These are phyloP conservation scores for Darksidea phi DNA, from an alignment of 495 filamentous ascomycete genomes.

Conservation along the genomic window DNA sequence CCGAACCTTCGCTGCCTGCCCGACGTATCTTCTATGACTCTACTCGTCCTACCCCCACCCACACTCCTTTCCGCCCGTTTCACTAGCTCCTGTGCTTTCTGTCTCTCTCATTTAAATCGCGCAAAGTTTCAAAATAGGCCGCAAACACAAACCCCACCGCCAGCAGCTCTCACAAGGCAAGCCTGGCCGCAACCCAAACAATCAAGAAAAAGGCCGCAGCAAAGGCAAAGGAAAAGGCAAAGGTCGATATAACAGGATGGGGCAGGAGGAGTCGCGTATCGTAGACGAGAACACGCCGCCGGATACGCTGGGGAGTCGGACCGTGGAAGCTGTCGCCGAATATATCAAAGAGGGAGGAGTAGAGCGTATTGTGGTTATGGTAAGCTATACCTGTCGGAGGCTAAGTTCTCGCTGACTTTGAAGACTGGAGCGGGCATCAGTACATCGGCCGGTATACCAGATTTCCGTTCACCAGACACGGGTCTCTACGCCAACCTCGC, in stretches of 20 bases:
- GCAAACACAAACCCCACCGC: conserved; percentile 42
- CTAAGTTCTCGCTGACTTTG: conserved; percentile 1
- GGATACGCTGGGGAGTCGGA: conserved; percentile 63
- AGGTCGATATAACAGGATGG: conserved; percentile 53
- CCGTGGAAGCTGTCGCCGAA: conserved; percentile 68
- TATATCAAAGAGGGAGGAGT: conserved; percentile 68
- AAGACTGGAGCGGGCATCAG: conserved; percentile 61
- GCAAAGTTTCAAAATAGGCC: conserved; percentile 39
- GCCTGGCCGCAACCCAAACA: conserved; percentile 21
- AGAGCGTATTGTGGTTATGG: conserved; percentile 73
- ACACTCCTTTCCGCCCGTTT: no score
- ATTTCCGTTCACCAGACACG: conserved; percentile 74
- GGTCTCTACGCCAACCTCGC: conserved; percentile 83
- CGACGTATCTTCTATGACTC: no score
- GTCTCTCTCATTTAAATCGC: no score
- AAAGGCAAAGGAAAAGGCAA: conserved; percentile 28
- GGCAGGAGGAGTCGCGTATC: conserved; percentile 63
- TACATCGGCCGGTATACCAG: conserved; percentile 56
- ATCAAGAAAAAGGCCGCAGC: conserved; percentile 6
- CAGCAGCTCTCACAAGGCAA: conserved; percentile 36
- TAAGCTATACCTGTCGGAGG: conserved; percentile 9
- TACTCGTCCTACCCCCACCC: no score
- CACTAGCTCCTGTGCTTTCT: no score
- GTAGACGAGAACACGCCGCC: conserved; percentile 65
- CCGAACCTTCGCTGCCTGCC: no score